Evolutionary conservation across 148 eudicot species (phyloP).

Genomic region (Rhododendron henanense): DNA sequence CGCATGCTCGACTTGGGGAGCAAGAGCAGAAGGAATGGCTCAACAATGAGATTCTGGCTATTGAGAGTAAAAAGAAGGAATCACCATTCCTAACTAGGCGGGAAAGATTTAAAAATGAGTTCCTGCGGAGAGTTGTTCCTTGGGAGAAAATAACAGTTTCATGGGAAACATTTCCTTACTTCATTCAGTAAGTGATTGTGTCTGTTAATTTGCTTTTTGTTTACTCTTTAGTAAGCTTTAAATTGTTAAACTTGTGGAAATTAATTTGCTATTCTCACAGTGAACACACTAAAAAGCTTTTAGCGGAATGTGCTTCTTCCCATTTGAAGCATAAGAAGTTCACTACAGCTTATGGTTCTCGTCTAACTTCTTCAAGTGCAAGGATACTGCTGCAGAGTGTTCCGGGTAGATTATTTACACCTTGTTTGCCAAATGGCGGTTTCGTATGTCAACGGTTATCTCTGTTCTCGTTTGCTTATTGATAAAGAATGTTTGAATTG

Average conservation of each 20-base stretch:
- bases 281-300: slow-evolving; percentile 66
- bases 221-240: not conserved
- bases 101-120: slow-evolving; percentile 81
- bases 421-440: not conserved
- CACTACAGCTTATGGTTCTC: slow-evolving; percentile 62
- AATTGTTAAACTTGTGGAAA: slow-evolving; percentile 6
- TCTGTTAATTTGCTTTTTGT: slow-evolving; percentile 4
- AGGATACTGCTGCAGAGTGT: slow-evolving; percentile 90
- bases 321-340: slow-evolving; percentile 67
- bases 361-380: slow-evolving; percentile 78
- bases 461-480: not conserved
- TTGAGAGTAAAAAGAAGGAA: slow-evolving; percentile 78
- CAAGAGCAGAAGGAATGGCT: slow-evolving; percentile 98
- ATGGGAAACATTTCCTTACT: slow-evolving; percentile 95
- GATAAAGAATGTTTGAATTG: not conserved
- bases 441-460: not conserved
- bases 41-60: slow-evolving; percentile 66
- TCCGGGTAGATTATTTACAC: slow-evolving; percentile 52
- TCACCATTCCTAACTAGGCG: slow-evolving; percentile 78
- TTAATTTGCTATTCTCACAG: slow-evolving; percentile 37
- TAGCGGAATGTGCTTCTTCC: slow-evolving; percentile 84
- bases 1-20: slow-evolving; percentile 82
- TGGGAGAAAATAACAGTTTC: slow-evolving; percentile 93
- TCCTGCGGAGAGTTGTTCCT: slow-evolving; percentile 75
- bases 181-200: slow-evolving; percentile 53